Base-by-base conservation (phyloP, 495 filamentous ascomycete genomes). In the Podospora pseudopauciseta region DNA sequence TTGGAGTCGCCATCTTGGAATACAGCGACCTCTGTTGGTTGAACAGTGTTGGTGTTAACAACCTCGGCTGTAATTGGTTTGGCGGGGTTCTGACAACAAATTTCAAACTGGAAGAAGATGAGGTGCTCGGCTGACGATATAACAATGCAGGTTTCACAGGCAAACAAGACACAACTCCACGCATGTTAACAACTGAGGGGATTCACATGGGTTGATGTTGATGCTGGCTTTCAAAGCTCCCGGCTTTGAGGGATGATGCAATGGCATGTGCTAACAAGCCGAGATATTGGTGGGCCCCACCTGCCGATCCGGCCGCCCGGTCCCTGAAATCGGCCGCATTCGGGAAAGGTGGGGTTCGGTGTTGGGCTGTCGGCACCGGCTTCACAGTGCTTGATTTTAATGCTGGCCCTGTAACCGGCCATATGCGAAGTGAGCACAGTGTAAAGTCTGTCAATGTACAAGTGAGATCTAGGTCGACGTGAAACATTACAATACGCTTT, bases 1-100 rank as follows among this genome's bases (percentile, higher is more conserved):
- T 15, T 54, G 15, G 9, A 20, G 11, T 26, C n/a, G 65, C 55
- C 0, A 67, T 49, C 71, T 77, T 77, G 16, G 56, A 70, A 60
- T 66, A 57, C 32, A 19, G 39, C n/a, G 13, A 58, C 55, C 27
- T 27, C n/a, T 16, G 55, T 5, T 58, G 11, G 16, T 4, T 18
- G 2, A 16, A 49, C 9, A 13, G 39, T 16, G 39, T 49, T 16
- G 39, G 56, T 19, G 30, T 23, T 23, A 23, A 59, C 53, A 70
- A 19, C 70, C 72, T 65, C 74, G 67, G 70, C 69, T 66, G 65
- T 15, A 15, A 5, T 23, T 3, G 32, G 27, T 28, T 39, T 18
- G 55, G 55, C 55, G 23, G 55, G 23, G 55, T 49, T 58, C 0
- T 5, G 23, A 20, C 15, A 58, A 5, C 9, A 58, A 20, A 15